These are phyloP conservation scores for Wickerhamomyces bovis DNA, from an alignment of 805 yeast genomes.

Conservation along the genomic window DNA sequence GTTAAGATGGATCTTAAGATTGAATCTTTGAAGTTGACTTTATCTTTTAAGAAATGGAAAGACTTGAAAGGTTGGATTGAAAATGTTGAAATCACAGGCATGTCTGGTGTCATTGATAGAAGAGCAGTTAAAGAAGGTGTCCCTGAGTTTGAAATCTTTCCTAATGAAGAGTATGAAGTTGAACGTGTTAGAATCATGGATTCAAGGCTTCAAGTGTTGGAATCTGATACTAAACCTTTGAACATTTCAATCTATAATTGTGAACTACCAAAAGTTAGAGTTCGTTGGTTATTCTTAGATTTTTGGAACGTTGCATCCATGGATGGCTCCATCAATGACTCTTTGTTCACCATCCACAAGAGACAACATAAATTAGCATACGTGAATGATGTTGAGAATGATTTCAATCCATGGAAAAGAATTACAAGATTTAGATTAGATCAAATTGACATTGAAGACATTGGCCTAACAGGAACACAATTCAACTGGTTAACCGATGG, in stretches of 20 bases:
- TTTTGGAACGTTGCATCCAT: constrained; percentile 64
- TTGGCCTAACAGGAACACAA: constrained; percentile 28
- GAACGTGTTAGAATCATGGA: constrained; percentile 44
- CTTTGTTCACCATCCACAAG: constrained; percentile 72
- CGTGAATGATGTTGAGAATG: constrained; percentile 31
- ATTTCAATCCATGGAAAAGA: constrained; percentile 41
- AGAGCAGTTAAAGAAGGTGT: constrained; percentile 25
- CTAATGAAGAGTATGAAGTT: constrained; percentile 33
- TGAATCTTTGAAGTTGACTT: constrained; percentile 72
- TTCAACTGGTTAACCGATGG: constrained; percentile 74
- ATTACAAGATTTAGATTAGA: constrained; percentile 41
- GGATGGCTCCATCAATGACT: constrained; percentile 68
- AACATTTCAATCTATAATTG: constrained; percentile 58
- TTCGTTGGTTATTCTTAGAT: constrained; percentile 55
- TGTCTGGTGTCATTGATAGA: constrained; percentile 79
- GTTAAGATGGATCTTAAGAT: constrained; percentile 75
- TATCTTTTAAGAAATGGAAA: constrained; percentile 82
- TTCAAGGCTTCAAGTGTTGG: constrained; percentile 37
- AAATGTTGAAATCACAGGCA: constrained; percentile 71
- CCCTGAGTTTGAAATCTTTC: constrained; percentile 26
- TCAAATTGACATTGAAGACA: constrained; percentile 30
- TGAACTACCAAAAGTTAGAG: constrained; percentile 54
- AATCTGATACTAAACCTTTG: constrained; percentile 14
- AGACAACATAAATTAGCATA: constrained; percentile 54
- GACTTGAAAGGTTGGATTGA: constrained; percentile 80